Evolutionary conservation across 2,329 filamentous ascomycete species (phyloP), one percentile per base, ranked within the genome.

Genomic region (Grosmannia huntii): DNA sequence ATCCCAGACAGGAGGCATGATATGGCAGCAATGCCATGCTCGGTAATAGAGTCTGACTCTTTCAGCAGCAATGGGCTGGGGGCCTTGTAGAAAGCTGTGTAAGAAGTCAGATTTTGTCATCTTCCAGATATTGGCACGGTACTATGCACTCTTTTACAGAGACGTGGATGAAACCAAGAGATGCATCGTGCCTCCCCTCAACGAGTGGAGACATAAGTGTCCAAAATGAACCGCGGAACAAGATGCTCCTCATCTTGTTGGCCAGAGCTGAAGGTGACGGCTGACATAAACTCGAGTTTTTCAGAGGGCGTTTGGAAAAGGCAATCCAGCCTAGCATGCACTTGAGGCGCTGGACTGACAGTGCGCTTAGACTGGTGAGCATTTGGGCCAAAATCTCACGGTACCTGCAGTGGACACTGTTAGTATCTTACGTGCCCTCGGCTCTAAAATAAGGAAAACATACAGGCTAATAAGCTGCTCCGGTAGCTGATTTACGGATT

Each of bases 321-420:
- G 70, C 68, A 16, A 74, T 66, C 71, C 70, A 74, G 3, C 68
- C 65, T 2, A 73, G 56, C 0, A 72, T 65, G 1, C 61, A 66
- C 21, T 59, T 63, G 5, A 72, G 48, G 1, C 70, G 67, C 0
- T 60, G 54, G 1, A 67, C 56, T 0, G 71, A 73, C 2, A 64
- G 62, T 0, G 14, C 1, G 41, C 70, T 66, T 0, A 71, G 57
- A 2, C 63, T 59, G 0, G 56, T 50, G 0, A 67, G 41, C 1
- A 69, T 65, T 11, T 66, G 65, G 0, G 64, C 56, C 3, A 72
- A 25, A 10, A 72, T 67, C 9, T 64, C 27, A 27, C 23, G 19
- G 28, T 60, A 60, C 10, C 58, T 60, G n/a, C 27, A 14, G 31
- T 33, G 5, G 9, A 9, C 31, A 33, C 31, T 9, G 31, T 33